phyloP scores from a whole-genome alignment of 202 grass and related monocot genomes.

The Panicum virgatum region DNA sequence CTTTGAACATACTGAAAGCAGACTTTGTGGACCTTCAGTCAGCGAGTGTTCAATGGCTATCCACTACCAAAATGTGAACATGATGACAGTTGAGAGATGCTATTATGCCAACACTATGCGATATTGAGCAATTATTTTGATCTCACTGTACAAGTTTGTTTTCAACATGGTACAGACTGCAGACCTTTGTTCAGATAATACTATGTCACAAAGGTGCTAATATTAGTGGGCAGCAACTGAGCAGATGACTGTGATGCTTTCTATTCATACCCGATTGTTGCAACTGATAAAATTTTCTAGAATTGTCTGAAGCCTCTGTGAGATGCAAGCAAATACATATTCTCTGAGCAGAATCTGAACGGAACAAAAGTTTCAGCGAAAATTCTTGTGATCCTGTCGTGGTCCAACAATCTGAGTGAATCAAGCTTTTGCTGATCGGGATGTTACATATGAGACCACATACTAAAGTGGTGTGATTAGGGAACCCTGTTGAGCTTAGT shows the following conservation, averaged over 20 bases:
- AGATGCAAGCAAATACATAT: not conserved
- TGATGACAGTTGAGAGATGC: conserved; percentile 9
- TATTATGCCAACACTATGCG: not conserved
- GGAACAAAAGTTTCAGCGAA: not conserved
- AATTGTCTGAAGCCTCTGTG: not conserved
- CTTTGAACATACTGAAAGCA: conserved; percentile 5
- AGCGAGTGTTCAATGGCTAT: not conserved
- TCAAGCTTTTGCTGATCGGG: conserved; percentile 33
- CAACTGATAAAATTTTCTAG: not conserved
- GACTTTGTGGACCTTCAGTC: conserved; percentile 4
- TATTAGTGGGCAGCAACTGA: not conserved
- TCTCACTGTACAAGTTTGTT: not conserved
- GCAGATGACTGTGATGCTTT: not conserved
- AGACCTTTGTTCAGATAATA: not conserved
- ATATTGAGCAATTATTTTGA: not conserved
- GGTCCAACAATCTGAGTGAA: not conserved
- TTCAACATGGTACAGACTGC: not conserved
- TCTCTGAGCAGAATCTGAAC: not conserved
- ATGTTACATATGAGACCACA: not conserved
- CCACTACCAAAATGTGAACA: conserved; percentile 1
- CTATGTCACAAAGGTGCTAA: not conserved
- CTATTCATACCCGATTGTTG: not conserved
- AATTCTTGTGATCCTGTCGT: not conserved
- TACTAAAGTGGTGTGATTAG: not conserved
- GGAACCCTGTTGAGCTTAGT: not conserved